A percentile compares a stretch with the other conserved stretches of the same genome.
phyloP scores from a whole-genome alignment of 1,284 basidiomycete species.

The Apiotrichum siamense region DNA sequence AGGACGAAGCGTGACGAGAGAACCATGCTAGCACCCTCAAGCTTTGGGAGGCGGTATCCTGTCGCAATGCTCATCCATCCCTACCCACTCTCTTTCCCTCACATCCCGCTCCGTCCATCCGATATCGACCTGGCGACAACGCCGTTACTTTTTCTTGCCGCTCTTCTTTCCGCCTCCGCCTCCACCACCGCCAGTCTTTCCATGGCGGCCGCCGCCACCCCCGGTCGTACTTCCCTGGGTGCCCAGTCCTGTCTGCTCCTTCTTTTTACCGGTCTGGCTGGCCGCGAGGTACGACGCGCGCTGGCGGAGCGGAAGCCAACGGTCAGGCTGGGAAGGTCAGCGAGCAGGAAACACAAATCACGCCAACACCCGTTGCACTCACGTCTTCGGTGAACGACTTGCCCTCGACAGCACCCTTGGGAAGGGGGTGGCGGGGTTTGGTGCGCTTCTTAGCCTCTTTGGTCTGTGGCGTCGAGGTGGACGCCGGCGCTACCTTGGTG shows the following conservation, averaged over 20 bases:
- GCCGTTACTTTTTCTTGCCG: constrained; percentile 22
- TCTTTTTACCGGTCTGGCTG: constrained; percentile 32
- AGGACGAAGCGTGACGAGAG: no score
- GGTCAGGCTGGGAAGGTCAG: constrained; percentile 37
- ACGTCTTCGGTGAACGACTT: constrained; percentile 42
- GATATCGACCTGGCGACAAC: no score
- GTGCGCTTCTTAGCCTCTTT: constrained; percentile 15
- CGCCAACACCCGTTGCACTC: no score
- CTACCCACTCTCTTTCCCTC: no score
- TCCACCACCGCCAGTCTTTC: constrained; percentile 3
- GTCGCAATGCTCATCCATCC: no score
- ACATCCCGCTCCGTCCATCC: no score
- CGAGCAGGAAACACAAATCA: neutral
- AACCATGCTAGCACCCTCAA: no score
- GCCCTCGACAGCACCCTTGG: constrained; percentile 38
- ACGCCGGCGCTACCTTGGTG: constrained; percentile 2
- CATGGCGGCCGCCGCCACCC: constrained; percentile 1
- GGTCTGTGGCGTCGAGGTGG: constrained; percentile 1
- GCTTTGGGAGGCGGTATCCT: no score
- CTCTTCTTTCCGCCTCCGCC: constrained; percentile 15
- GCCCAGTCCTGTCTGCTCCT: constrained; percentile 24
- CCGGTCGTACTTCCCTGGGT: constrained; percentile 12
- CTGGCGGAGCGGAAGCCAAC: constrained; percentile 44
- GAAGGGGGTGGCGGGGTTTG: constrained; percentile 40
- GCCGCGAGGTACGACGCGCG: constrained; percentile 33